Evolutionary conservation across 345 rosid genomes (phyloP), one percentile per base, ranked within the genome.

Genomic region (Firmiana major): DNA sequence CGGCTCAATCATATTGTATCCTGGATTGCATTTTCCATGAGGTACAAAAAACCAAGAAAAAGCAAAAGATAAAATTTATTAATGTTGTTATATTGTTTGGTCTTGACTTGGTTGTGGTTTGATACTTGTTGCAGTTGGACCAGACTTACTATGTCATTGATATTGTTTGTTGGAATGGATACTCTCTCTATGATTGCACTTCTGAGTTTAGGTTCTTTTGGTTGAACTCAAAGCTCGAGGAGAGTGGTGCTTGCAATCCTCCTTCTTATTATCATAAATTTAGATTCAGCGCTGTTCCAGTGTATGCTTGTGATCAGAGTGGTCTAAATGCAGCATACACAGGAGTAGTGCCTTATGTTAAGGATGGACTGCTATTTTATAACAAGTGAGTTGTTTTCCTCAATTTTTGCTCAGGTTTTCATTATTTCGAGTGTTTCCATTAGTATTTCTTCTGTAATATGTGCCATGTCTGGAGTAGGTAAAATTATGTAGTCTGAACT

Each of bases 21-120:
- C 88, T 96, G 9, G 99, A 96, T 75, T 96, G 98, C 81, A 93
- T 96, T 77, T 96, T 91, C 82, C 99, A 96, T 42, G 99, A 96
- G 68, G 68, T 63, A 63, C 49, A 34, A 31, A 63, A 63, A 63
- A 5, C 67, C 43, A 12, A 4, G 17, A 36, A 63, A 45, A 45
- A 45, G 22, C 17, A 17, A 17, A 21, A 8, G 46, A 43, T 43
- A 36, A 34, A 36, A 17, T 36, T 43, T 63, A 21, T 63, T 36
- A 36, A 36, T 63, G 68, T 43, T 36, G 68, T 10, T 17, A 63
- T 9, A 36, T 63, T 36, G 68, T 36, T 63, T 36, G 68, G 45
- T 63, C 38, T 63, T 63, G 68, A 36, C 17, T 63, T 4, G 40
- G 21, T 63, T 62, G 42, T 28, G 2, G 43, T 12, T 36, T 63